These are phyloP conservation scores for Turritis glabra DNA, from an alignment of 345 rosid species.

Conservation along the genomic window DNA sequence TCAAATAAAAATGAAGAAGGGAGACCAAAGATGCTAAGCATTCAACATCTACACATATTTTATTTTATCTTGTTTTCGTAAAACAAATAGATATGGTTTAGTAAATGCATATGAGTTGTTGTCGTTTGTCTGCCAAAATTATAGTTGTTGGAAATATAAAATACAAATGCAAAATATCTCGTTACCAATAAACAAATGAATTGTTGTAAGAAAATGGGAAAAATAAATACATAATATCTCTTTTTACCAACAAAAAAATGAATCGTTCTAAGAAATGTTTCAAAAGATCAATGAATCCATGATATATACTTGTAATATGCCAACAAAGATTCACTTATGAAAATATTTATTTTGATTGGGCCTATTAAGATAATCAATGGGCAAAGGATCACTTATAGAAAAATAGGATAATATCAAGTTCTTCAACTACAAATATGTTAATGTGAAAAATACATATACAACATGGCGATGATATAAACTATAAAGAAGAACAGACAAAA, in stretches of 20 bases:
- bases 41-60: conserved; percentile 12
- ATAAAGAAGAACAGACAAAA: not conserved
- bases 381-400: no score
- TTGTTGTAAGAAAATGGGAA: not conserved
- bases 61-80: not conserved
- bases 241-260: not conserved
- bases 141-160: conserved; percentile 35
- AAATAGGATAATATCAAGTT: not conserved
- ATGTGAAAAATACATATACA: not conserved
- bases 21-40: conserved; percentile 5
- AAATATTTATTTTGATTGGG: no score
- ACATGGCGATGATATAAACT: no score
- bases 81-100: conserved; percentile 34
- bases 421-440: not conserved
- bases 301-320: not conserved
- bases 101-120: conserved; percentile 33
- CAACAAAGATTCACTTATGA: not conserved
- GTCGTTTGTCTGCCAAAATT: conserved; percentile 25
- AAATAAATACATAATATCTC: not conserved
- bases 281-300: not conserved
- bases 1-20: not conserved
- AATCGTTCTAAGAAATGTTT: no score
- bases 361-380: no score
- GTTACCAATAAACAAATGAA: not conserved
- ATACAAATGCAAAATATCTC: conserved; percentile 11